Base-by-base conservation (phyloP, 2,329 filamentous ascomycete genomes). In the Alternaria sp. region DNA sequence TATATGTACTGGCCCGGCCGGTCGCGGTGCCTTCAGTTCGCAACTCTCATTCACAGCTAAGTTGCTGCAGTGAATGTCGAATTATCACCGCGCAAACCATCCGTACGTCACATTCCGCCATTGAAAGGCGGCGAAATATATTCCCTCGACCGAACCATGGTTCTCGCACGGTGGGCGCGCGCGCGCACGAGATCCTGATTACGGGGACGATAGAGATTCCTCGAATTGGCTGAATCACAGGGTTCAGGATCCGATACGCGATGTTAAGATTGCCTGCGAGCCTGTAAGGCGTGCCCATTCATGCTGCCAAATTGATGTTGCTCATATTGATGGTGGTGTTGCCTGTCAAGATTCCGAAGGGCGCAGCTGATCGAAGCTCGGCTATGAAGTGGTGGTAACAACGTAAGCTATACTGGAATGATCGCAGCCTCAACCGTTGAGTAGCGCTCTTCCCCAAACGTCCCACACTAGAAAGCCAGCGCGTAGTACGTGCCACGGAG, bases 211-310 rank as follows among this genome's bases (percentile, higher is more conserved):
- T 36, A 2, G 0, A 36, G 7, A 0, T 36, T 36, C 13, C 12
- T 36, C 4, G 13, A 36, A 15, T 9, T 36, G 7, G 13, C 13
- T 0, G 13, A 0, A 9, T 15, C 30, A 8, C 30, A 36, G 3
- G 13, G 3, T 15, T 9, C 32, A 36, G 32, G 2, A 36, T 36
- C 0, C 32, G 32, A n/a, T 9, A 36, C 7, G 4, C 3, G 1
- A 5, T n/a, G 1, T n/a, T 0, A 0, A 36, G 0, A 1, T 0
- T 36, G 15, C 0, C 32, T n/a, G 32, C 32, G 32, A 36, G 4
- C 9, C 32, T n/a, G 32, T 2, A 36, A 4, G 32, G 13, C 4
- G 32, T 0, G 32, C 15, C 13, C 32, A 36, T 36, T 0, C 32
- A 36, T 36, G 15, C 13, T n/a, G 32, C 32, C 32, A 36, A 15